These are phyloP conservation scores for Atkinsonella hypoxylon DNA, from an alignment of 2,329 filamentous ascomycete species.

Conservation along the genomic window DNA sequence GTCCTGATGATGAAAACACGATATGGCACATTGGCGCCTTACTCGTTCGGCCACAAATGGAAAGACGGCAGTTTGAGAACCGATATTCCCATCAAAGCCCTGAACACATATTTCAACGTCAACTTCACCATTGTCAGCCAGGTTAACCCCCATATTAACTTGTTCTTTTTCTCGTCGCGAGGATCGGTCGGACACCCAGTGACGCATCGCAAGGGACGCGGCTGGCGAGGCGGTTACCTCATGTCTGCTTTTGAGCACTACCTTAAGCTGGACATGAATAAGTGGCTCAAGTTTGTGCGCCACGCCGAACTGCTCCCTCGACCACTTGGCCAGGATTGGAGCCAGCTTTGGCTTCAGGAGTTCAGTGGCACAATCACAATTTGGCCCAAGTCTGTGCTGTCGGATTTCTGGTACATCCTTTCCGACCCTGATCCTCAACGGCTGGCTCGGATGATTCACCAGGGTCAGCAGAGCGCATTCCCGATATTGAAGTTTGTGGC, in stretches of 20 bases:
- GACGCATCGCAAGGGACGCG: slow-evolving; percentile 82
- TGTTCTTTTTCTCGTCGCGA: slow-evolving; percentile 96
- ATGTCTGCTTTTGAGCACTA: slow-evolving; percentile 89
- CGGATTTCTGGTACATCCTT: slow-evolving; percentile 78
- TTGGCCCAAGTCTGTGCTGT: slow-evolving; percentile 71
- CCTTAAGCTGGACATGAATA: slow-evolving; percentile 90
- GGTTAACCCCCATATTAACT: slow-evolving; percentile 95
- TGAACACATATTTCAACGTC: slow-evolving; percentile 96
- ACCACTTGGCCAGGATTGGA: slow-evolving; percentile 91
- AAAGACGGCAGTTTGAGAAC: slow-evolving; percentile 92
- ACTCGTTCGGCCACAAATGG: slow-evolving; percentile 98
- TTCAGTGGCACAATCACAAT: slow-evolving; percentile 94
- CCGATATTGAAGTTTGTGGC: slow-evolving; percentile 84
- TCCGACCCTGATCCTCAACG: slow-evolving; percentile 66
- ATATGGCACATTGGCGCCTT: slow-evolving; percentile 69
- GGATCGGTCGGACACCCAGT: slow-evolving; percentile 88
- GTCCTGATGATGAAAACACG: slow-evolving; percentile 83
- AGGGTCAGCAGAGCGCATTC: slow-evolving; percentile 80
- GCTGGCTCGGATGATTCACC: slow-evolving; percentile 78
- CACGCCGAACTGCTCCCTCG: slow-evolving; percentile 86
- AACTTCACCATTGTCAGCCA: slow-evolving; percentile 85
- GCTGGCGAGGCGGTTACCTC: slow-evolving; percentile 92
- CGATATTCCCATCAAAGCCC: slow-evolving; percentile 85
- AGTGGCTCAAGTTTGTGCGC: slow-evolving; percentile 91
- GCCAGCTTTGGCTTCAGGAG: slow-evolving; percentile 86